Evolutionary conservation across 306 rosid genomes (phyloP).

Genomic region (Ceratonia siliqua): DNA sequence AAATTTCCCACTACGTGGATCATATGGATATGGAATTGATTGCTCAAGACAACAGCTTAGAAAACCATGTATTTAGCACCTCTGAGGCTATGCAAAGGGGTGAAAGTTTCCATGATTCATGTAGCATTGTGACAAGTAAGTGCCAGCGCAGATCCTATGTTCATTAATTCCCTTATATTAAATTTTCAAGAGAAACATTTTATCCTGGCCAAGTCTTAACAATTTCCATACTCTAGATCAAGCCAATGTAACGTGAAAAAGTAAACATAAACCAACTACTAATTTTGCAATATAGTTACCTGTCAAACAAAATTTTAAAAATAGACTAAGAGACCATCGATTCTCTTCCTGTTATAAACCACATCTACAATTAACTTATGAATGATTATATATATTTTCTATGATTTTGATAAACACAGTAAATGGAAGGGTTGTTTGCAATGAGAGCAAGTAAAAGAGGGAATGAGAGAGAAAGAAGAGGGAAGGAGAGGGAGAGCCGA

Average conservation of each 20-base stretch:
- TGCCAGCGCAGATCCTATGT: no score
- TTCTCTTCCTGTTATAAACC: conserved; percentile 26
- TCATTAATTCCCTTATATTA: not conserved
- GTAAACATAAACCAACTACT: no score
- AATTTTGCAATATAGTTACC: no score
- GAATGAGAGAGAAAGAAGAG: no score
- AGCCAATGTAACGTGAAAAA: not conserved
- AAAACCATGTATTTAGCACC: not conserved
- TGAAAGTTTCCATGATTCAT: not conserved
- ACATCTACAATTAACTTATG: conserved; percentile 27
- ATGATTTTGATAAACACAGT: conserved; percentile 21
- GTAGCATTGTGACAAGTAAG: not conserved
- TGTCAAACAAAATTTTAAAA: not conserved
- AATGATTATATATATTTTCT: conserved; percentile 12
- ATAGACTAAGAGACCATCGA: conserved; percentile 23
- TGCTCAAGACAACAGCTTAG: not conserved
- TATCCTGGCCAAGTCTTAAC: not conserved
- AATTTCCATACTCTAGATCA: not conserved
- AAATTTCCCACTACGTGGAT: no score
- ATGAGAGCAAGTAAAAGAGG: no score
- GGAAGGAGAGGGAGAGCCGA: no score
- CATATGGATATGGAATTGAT: not conserved
- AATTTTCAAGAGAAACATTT: not conserved
- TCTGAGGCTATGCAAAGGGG: not conserved
- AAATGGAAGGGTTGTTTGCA: conserved; percentile 32